Evolutionary conservation across 2,329 filamentous ascomycete species (phyloP).

Genomic region (Sporothrix phasma): DNA sequence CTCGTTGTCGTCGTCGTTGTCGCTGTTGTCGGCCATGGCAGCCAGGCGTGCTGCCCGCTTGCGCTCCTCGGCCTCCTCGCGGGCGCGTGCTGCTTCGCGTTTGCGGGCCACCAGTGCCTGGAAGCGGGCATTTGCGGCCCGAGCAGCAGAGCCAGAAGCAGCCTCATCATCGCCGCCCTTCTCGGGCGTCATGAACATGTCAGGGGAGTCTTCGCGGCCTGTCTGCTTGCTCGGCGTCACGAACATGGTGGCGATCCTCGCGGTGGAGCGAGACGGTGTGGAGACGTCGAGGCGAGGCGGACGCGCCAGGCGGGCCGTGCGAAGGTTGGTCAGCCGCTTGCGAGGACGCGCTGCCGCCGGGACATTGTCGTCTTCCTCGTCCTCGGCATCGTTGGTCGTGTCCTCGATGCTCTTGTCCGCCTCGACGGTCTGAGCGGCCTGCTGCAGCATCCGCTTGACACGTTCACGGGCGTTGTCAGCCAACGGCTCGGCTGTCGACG

Average conservation of each 20-base stretch:
- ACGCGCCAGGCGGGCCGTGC: conserved; percentile 19
- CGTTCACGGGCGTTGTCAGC: conserved; percentile 32
- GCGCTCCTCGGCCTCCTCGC: conserved; percentile 49
- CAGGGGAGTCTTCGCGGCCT: conserved; percentile 33
- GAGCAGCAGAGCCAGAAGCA: neutral
- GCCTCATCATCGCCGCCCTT: conserved; percentile 23
- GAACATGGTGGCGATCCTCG: conserved; percentile 15
- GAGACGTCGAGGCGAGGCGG: conserved; percentile 7
- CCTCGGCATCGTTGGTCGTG: conserved; percentile 19
- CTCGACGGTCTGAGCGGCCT: conserved; percentile 23
- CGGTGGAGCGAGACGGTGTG: neutral
- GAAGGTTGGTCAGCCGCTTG: conserved; percentile 22
- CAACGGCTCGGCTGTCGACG: conserved; percentile 18
- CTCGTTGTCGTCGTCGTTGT: conserved; percentile 31
- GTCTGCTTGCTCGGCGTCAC: conserved; percentile 14
- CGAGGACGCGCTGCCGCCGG: conserved; percentile 26
- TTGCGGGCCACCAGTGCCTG: conserved; percentile 65
- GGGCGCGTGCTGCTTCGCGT: conserved; percentile 57
- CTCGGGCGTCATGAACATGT: conserved; percentile 49
- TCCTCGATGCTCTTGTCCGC: neutral
- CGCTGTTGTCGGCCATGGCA: conserved; percentile 15
- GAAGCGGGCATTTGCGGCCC: conserved; percentile 50
- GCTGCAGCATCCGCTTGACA: conserved; percentile 34
- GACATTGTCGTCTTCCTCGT: conserved; percentile 29
- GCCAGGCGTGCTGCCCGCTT: conserved; percentile 36